Conservation (phyloP, 768 basidiomycete genomes). For the Phaeotremella fagi region DNA sequence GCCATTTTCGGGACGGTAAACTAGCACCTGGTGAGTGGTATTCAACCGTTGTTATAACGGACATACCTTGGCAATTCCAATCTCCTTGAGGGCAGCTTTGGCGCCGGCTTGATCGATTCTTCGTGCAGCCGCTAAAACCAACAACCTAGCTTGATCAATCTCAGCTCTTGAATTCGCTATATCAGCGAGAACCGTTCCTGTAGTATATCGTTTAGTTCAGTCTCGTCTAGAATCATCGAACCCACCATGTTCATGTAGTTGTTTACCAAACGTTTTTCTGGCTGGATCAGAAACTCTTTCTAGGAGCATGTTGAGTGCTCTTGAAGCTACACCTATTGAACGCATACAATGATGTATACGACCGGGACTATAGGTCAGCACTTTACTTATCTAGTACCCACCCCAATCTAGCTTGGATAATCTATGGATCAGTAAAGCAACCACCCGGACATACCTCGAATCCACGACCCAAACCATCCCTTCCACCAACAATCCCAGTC, state of each 20-base stretch:
- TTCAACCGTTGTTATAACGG: neutral
- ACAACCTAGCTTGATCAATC: conserved; percentile 77
- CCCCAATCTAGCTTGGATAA: conserved; percentile 88
- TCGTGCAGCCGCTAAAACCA: conserved; percentile 86
- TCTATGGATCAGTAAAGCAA: conserved; percentile 7
- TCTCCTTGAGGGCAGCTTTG: conserved; percentile 94
- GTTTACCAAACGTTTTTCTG: conserved; percentile 91
- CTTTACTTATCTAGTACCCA: conserved; percentile 46
- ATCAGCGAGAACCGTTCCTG: conserved; percentile 81
- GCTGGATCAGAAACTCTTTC: conserved; percentile 85
- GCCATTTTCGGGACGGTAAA: conserved; percentile 93
- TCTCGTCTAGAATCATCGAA: neutral
- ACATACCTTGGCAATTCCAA: conserved; percentile 88
- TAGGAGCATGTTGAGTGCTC: conserved; percentile 80
- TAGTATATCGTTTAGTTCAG: neutral
- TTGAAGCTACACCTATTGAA: conserved; percentile 80
- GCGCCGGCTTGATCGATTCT: conserved; percentile 88
- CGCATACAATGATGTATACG: conserved; percentile 98
- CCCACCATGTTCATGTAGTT: conserved; percentile 81
- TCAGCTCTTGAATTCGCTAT: conserved; percentile 90
- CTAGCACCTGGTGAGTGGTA: conserved; percentile 53
- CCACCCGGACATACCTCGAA: conserved; percentile 63
- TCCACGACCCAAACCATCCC: conserved; percentile 84
- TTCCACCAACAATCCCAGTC: conserved; percentile 60
- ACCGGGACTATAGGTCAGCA: conserved; percentile 62